These are phyloP conservation scores for Backusella luteola DNA, from an alignment of 192 early-diverging fungal species.

Conservation along the genomic window DNA sequence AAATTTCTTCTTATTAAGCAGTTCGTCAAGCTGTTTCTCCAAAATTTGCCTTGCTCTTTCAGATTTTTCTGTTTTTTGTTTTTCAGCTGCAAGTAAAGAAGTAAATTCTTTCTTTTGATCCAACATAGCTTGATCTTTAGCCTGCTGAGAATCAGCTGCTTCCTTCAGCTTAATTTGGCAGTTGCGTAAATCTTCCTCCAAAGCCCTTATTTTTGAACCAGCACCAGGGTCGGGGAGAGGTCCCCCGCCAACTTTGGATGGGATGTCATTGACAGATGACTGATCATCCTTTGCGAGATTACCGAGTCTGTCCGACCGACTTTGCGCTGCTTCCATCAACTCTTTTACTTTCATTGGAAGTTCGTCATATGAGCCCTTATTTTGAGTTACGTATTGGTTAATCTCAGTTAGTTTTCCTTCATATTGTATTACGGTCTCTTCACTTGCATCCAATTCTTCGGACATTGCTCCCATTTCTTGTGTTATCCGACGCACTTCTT, in stretches of 20 bases:
- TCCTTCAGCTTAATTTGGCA: conserved; percentile 4
- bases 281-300: background rate
- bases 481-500: conserved; percentile 13
- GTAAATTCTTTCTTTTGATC: conserved; percentile 5
- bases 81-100: conserved; percentile 4
- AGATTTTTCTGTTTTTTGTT: background rate
- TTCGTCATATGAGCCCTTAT: conserved; percentile 6
- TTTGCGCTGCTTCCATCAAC: background rate
- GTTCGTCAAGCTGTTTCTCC: conserved; percentile 48
- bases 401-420: conserved; percentile 4
- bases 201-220: background rate
- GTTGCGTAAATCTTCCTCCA: background rate
- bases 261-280: conserved; percentile 13
- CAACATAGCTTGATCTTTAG: background rate
- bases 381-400: conserved; percentile 1
- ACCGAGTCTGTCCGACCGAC: background rate
- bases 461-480: conserved; percentile 8
- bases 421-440: background rate
- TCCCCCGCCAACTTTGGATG: background rate
- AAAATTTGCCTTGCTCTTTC: conserved; percentile 38
- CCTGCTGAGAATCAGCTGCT: background rate
- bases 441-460: conserved; percentile 15
- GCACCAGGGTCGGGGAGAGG: background rate
- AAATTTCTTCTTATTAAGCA: conserved; percentile 49
- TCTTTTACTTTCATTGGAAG: conserved; percentile 2